Base-by-base conservation (phyloP, 2,329 filamentous ascomycete species). In the Colletotrichum godetiae region DNA sequence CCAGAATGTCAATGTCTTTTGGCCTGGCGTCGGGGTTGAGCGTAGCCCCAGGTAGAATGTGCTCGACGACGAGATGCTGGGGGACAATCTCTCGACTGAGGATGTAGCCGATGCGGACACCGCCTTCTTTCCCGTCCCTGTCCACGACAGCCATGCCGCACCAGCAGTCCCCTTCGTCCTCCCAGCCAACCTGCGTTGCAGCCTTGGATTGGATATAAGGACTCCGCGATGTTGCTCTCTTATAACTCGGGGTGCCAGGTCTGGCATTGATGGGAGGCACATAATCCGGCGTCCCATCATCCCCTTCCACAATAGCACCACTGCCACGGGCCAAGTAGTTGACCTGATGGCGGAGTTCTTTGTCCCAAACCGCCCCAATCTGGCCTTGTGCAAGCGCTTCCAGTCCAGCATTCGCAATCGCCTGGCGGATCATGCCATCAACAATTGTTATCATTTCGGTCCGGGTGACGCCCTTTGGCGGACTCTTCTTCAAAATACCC, bases 161-260 rank as follows among this genome's bases (percentile, higher is more conserved):
- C 93, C 95, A 98, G 82, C 95, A 97, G 74, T 98, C 94, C 24
- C 93, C 94, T 42, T 92, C 88, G 61, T 97, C 94, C 11, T 91
- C 86, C 95, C 95, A 98, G 4, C 86, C 83, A 1, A 83, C 80
- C 2, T 98, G 86, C 0, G 93, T 94, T 6, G 61, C 61, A 22
- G n/a, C 37, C 8, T 27, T 24, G 8, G 49, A 6, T 35, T 7
- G 3, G 19, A 24, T 37, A 12, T 24, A 5, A 19, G n/a, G 42
- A 12, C 11, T 11, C 22, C 22, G 29, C 7, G 24, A 13, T 3
- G 56, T 63, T 5, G 6, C 2, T 6, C 10, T 13, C 49, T 24
- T 10, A 15, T 33, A 46, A n/a, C 8, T 1, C 24, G 58, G 1
- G 27, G 57, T 56, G 76, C 31, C 75, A 74, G 76, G 12, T 49